Evolutionary conservation across 345 rosid genomes (phyloP), one percentile per base, ranked within the genome.

Genomic region (Anastatica hierochuntica): DNA sequence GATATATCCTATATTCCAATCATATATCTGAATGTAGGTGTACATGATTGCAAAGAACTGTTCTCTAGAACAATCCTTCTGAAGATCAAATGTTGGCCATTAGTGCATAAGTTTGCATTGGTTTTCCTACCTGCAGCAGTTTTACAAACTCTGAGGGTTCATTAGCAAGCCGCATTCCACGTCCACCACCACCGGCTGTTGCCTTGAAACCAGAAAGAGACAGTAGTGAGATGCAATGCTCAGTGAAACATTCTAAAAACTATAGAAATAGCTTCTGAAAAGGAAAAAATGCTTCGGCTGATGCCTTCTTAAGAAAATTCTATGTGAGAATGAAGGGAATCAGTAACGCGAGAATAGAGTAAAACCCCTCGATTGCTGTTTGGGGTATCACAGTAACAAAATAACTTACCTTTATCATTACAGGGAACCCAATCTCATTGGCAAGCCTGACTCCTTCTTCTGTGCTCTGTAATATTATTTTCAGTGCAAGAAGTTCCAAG

Each of bases 111-210:
- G 26, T 16, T 43, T 7, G 41, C 27, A 29, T 29, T 58, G 31
- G 43, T 46, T 16, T 14, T 34, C 42, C 51, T 78, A 92, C 98
- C 95, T 87, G 95, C 15, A 90, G 72, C 68, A 90, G 69, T 78
- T 90, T 87, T 35, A 90, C 95, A 83, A 90, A 90, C 67, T 90
- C 98, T 12, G 70, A 83, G 14, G 96, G 96, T 66, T 81, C 94
- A 63, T 84, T 90, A 43, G 96, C 96, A 53, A 90, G 95, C 53
- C 96, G 96, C 96, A 90, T 90, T 60, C 98, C 98, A 72, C 95
- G 89, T 42, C 98, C 95, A 57, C 96, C 98, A 74, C 98, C 98
- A 74, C 98, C 95, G 12, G 98, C 95, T 46, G 96, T 90, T 72
- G 98, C 98, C 98, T 87, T 54, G 14, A 69, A 60, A 55, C 40